Evolutionary conservation across 1,284 basidiomycete species (phyloP), one percentile per base, ranked within the genome.

Genomic region (Boletus sp.): DNA sequence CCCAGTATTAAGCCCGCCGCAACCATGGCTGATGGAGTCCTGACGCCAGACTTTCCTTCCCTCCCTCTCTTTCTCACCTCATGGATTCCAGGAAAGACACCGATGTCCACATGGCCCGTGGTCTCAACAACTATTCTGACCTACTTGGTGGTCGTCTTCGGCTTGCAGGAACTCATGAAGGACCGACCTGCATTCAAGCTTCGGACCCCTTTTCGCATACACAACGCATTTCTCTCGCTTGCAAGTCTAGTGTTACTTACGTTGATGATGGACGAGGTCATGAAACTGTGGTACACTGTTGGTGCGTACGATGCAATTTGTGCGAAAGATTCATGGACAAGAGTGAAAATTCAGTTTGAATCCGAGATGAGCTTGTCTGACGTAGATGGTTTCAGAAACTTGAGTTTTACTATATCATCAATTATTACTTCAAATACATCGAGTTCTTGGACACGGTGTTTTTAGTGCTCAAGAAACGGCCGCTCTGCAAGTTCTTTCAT

Each of bases 401-500:
- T 74, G 88, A 94, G 73, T 88, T 92, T 68, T 96, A 92, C 78
- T 98, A 98, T 80, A 94, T 98, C 80, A 81, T 98, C 80, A 98
- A 98, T 81, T 98, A 98, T 79, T 94, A 89, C 77, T 92, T 96
- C 84, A 95, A 96, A 76, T 95, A 94, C 73, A 74, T 94, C 63
- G 95, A 98, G 78, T 85, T 98, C 59, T 71, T 96, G 62, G 96
- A 98, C 81, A 98, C 96, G 15, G 83, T 96, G 59, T 98, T 98
- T 83, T 85, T 98, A 61, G 93, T 94, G 31, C 80, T 96, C 67
- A 98, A 96, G 85, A 98, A 98, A 84, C 96, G 97, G 76, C 92
- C 93, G 16, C 82, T 98, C 52, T 89, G 93, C 92, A 70, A 66
- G 86, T 77, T 31, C 35, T 61, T 52, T 59, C 51, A 3, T 29